phyloP scores from a whole-genome alignment of 2,329 filamentous ascomycete species.

The Ceratocystiopsis sp. region DNA sequence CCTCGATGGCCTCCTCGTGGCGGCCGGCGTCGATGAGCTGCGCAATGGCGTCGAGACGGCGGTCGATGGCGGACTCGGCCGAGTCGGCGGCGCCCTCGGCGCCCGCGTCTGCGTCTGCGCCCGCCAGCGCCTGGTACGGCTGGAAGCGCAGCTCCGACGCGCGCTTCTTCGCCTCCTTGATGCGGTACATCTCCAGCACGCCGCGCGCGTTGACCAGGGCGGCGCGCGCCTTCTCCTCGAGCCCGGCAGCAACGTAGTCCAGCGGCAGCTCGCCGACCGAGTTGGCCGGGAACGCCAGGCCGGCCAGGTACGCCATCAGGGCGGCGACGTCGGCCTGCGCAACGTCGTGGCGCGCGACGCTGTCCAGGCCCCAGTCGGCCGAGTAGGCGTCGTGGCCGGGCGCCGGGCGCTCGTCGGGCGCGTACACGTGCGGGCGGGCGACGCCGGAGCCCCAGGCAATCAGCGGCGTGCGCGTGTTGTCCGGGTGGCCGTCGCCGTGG shows the following conservation, averaged over 20 bases:
- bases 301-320: constrained; percentile 84
- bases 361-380: constrained; percentile 68
- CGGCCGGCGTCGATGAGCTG: constrained; percentile 46
- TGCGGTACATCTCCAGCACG: constrained; percentile 87
- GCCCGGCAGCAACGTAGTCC: constrained; percentile 56
- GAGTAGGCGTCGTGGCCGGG: constrained; percentile 87
- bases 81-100: constrained; percentile 12
- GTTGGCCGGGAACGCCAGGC: constrained; percentile 83
- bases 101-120: too few species aligned
- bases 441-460: constrained; percentile 90
- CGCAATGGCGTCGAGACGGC: constrained; percentile 51
- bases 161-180: constrained; percentile 80
- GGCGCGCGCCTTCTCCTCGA: constrained; percentile 66
- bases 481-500: constrained; percentile 91
- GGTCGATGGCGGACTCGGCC: constrained; percentile 26
- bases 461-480: constrained; percentile 88
- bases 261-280: constrained; percentile 88
- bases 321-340: constrained; percentile 87
- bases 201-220: constrained; percentile 69
- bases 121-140: constrained; percentile 49
- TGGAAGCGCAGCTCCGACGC: constrained; percentile 58
- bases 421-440: constrained; percentile 45
- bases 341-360: constrained; percentile 76
- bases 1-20: constrained; percentile 61
- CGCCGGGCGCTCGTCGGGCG: constrained; percentile 25